phyloP scores from a whole-genome alignment of 2,329 filamentous ascomycete genomes.

The Gaeumannomyces sp. region DNA sequence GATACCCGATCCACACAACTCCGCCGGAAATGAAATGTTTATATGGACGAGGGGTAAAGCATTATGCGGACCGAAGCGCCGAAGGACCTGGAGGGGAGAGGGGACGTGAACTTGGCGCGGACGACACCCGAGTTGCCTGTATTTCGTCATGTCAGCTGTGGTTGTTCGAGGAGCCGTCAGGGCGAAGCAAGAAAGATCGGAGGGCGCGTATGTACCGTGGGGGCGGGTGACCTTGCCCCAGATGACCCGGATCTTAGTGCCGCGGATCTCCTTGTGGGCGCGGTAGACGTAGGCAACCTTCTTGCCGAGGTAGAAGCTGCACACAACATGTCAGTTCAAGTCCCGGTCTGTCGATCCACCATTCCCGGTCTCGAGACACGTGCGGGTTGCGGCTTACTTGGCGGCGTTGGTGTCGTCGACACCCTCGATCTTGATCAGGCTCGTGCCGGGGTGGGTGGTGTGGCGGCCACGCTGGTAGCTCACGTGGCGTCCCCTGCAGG shows the following conservation, averaged over 20 bases:
- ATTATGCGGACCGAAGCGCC: slow-evolving; percentile 94
- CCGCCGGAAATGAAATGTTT: slow-evolving; percentile 44
- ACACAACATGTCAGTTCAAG: slow-evolving; percentile 3
- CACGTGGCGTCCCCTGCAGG: slow-evolving; percentile 85
- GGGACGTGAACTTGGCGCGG: slow-evolving; percentile 92
- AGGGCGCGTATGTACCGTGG: slow-evolving; percentile 15
- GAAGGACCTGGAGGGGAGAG: slow-evolving; percentile 95
- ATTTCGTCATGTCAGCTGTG: not conserved
- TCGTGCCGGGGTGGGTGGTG: slow-evolving; percentile 82
- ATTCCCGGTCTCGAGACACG: slow-evolving; percentile 1
- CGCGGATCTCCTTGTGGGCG: slow-evolving; percentile 87
- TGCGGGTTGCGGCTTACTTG: slow-evolving; percentile 52
- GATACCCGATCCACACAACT: slow-evolving; percentile 20
- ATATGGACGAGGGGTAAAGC: slow-evolving; percentile 98
- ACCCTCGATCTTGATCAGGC: slow-evolving; percentile 98
- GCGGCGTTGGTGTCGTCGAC: slow-evolving; percentile 86
- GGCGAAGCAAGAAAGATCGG: not conserved
- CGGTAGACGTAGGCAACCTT: slow-evolving; percentile 98
- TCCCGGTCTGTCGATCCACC: not conserved
- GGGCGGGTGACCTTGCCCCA: slow-evolving; percentile 23
- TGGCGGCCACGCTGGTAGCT: slow-evolving; percentile 96
- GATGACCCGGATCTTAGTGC: slow-evolving; percentile 88
- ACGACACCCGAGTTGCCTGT: slow-evolving; percentile 95
- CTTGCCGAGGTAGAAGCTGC: slow-evolving; percentile 94
- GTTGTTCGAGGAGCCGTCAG: not conserved